Conservation (phyloP, 140 eudicot genomes). For the Artemisia princeps region DNA sequence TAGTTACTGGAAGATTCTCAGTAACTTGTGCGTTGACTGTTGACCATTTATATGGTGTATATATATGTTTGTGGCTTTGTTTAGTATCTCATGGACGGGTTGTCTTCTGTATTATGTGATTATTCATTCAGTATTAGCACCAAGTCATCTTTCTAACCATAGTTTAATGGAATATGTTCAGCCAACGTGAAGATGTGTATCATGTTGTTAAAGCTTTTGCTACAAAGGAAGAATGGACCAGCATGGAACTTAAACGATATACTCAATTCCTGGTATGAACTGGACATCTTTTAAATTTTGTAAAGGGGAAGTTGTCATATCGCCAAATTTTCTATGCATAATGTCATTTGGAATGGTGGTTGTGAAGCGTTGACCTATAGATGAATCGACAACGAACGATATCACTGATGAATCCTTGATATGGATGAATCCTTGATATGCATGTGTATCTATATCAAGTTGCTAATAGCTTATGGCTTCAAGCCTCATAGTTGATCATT, state of each 20-base stretch:
- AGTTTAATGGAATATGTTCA: conserved; percentile 33
- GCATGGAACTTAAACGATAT: conserved; percentile 55
- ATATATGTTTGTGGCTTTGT: too few relatives aligned
- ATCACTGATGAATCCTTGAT: neutral
- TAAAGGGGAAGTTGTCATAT: neutral
- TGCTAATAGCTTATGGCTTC: neutral
- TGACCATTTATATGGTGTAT: too few relatives aligned
- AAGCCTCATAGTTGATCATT: neutral
- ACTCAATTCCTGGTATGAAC: conserved; percentile 66
- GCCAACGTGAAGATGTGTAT: conserved; percentile 88
- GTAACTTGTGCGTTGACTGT: too few relatives aligned
- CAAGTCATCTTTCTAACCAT: conserved; percentile 12
- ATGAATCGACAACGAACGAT: neutral
- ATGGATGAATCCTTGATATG: neutral
- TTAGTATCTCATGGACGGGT: too few relatives aligned
- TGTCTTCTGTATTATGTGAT: too few relatives aligned
- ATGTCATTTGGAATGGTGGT: neutral
- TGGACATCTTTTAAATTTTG: conserved; percentile 14
- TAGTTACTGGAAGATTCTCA: too few relatives aligned
- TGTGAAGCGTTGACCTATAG: neutral
- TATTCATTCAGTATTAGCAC: neutral
- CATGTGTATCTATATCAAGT: neutral
- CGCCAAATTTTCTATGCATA: neutral
- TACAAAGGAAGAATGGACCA: conserved; percentile 59
- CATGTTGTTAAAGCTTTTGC: conserved; percentile 77